Conservation (phyloP, 495 filamentous ascomycete species). For the Tetracladium marchalianum region DNA sequence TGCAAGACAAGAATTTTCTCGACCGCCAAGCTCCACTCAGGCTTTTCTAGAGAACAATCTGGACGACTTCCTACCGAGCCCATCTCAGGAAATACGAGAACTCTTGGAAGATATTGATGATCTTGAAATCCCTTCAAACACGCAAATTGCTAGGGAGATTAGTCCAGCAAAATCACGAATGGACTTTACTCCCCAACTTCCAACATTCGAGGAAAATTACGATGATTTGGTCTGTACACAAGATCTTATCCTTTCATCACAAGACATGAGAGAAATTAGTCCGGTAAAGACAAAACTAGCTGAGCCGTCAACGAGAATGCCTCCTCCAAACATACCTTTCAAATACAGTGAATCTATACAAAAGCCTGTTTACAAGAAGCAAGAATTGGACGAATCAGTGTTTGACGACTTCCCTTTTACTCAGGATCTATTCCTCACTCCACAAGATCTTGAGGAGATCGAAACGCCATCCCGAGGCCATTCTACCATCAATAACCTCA, state of each 20-base stretch:
- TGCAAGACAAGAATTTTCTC: neutral
- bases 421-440: slow-evolving; percentile 29
- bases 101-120: slow-evolving; percentile 24
- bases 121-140: slow-evolving; percentile 12
- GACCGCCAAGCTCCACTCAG: slow-evolving; percentile 30
- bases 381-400: too few relatives aligned
- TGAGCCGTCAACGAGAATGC: neutral
- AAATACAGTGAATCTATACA: too few relatives aligned
- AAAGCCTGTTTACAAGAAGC: too few relatives aligned
- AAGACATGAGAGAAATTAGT: slow-evolving; percentile 34
- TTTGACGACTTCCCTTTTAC: slow-evolving; percentile 23
- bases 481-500: too few relatives aligned
- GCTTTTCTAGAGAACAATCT: slow-evolving; percentile 33
- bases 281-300: neutral
- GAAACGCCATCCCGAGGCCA: slow-evolving; percentile 4
- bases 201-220: slow-evolving; percentile 1
- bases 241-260: slow-evolving; percentile 34
- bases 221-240: slow-evolving; percentile 33
- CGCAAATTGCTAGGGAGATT: slow-evolving; percentile 15
- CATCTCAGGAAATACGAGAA: slow-evolving; percentile 36
- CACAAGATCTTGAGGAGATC: slow-evolving; percentile 32
- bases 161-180: neutral
- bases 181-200: neutral
- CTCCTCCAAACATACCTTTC: neutral
- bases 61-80: slow-evolving; percentile 37